Evolutionary conservation across 257 asterid genomes (phyloP), one percentile per base, ranked within the genome.

Genomic region (Solanum pinnatisectum): DNA sequence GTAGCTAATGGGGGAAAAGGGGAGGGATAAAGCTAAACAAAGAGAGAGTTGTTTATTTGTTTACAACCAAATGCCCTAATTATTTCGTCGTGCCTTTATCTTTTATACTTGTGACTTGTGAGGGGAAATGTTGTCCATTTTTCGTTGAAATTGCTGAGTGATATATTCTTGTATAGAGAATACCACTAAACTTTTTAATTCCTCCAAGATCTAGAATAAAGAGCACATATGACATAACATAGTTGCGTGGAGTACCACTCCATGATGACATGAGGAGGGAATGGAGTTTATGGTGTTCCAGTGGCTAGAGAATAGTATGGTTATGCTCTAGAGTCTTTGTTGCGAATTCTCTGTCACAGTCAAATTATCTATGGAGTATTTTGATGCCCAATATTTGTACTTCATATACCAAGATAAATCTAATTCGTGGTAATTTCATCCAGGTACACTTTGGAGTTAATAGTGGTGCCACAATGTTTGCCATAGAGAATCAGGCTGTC

Each of bases 401-500:
- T 63, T 56, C 78, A 77, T 77, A 46, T 70, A 12, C 88, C 87
- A 76, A 74, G 40, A 87, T 73, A 79, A 37, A 82, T 82, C 85
- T 91, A 60, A 83, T 87, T 84, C 30, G 79, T 88, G 82, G 42
- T 70, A 67, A 39, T 68, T 87, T 88, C 68, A 46, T 87, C 78
- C 94, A 97, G 99, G 92, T 97, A 59, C 99, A 97, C 91, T 97
- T 97, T 72, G 99, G 99, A 91, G 99, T 95, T 71, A 97, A 97
- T 90, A 97, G 98, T 90, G 98, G 98, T 86, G 98, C 99, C 72
- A 92, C 97, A 88, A 95, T 92, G 94, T 97, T 97, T 93, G 98
- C 98, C 74, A 88, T 97, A 88, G 99, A 97, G 96, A 91, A 90
- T 78, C 98, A 94, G 88, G 99, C 98, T 32, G 93, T 93, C 90